Base-by-base conservation (phyloP, 441 rosid species). In the Brassica hybrid region DNA sequence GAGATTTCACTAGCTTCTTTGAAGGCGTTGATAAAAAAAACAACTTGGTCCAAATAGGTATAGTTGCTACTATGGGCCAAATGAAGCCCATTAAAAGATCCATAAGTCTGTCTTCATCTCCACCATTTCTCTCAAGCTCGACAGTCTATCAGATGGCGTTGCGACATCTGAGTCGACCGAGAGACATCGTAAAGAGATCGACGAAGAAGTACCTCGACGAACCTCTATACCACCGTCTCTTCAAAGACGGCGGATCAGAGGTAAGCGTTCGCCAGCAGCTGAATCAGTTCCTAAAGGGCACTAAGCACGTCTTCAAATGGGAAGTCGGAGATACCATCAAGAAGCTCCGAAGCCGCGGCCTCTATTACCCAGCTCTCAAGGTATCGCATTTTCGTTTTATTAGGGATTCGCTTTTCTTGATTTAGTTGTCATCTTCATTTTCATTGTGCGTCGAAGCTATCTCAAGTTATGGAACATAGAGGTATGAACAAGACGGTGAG, bases 281-380 rank as follows among this genome's bases (percentile, higher is more conserved):
- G 74, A 95, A 91, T 72, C 84, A 73, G 72, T 91, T 95, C 85
- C 82, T 95, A 80, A 93, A 86, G 76, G 85, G 93, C 86, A 84
- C 87, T 65, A 93, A 93, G 80, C 93, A 89, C 65, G 98, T 86
- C 14, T 95, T 80, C 86, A 95, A 95, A 87, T 95, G 99, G 99
- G 98, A 94, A 78, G 94, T 90, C 5, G 98, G 93, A 11, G 89
- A 89, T 70, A 91, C 99, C 23, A 76, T 93, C 77, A 90, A 83
- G 86, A 91, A 90, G 86, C 97, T 94, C 74, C 94, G 99, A 57
- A 71, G 69, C 65, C 94, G 92, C 68, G 62, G 85, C 52, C 92
- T 88, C 36, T 93, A 87, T 73, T 84, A 71, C 77, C 97, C 98
- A 3, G 97, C 98, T 30, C 90, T 91, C 74, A 94, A 94, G 99